Conservation (phyloP, 768 basidiomycete species). For the Trametes cingulata region DNA sequence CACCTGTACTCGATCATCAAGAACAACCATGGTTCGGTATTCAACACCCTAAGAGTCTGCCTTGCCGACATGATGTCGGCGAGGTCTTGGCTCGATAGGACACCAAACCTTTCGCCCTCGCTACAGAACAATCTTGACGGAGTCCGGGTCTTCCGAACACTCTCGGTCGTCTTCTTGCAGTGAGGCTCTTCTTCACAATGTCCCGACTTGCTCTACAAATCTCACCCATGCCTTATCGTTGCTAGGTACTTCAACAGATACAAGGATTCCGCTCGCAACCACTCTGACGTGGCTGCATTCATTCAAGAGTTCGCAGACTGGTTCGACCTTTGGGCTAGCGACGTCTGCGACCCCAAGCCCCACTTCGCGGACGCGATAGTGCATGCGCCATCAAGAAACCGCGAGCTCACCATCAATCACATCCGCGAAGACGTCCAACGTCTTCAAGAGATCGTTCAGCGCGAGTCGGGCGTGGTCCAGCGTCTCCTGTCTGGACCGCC, state of each 20-base stretch:
- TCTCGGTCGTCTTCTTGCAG: slow-evolving; percentile 54
- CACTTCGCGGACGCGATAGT: slow-evolving; percentile 26
- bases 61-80: slow-evolving; percentile 35
- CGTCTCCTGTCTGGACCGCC: background rate
- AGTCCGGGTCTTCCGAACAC: slow-evolving; percentile 44
- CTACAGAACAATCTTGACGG: slow-evolving; percentile 33
- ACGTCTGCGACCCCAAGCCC: slow-evolving; percentile 21
- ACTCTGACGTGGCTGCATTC: slow-evolving; percentile 22
- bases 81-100: slow-evolving; percentile 29
- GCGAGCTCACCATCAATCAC: slow-evolving; percentile 20
- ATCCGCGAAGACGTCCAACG: slow-evolving; percentile 21
- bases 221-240: no score
- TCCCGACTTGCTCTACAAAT: no score
- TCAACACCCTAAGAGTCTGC: slow-evolving; percentile 40
- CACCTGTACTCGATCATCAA: slow-evolving; percentile 19
- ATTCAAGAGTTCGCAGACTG: slow-evolving; percentile 26
- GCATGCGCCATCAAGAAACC: background rate
- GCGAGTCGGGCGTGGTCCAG: slow-evolving; percentile 17
- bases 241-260: slow-evolving; percentile 33
- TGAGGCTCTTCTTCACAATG: slow-evolving; percentile 32
- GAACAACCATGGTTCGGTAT: slow-evolving; percentile 39
- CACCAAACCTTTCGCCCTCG: slow-evolving; percentile 32
- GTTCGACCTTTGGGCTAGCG: slow-evolving; percentile 29
- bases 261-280: slow-evolving; percentile 27
- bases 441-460: slow-evolving; percentile 29